Conservation (phyloP, 2,329 filamentous ascomycete genomes). For the Cladosporium sp. region DNA sequence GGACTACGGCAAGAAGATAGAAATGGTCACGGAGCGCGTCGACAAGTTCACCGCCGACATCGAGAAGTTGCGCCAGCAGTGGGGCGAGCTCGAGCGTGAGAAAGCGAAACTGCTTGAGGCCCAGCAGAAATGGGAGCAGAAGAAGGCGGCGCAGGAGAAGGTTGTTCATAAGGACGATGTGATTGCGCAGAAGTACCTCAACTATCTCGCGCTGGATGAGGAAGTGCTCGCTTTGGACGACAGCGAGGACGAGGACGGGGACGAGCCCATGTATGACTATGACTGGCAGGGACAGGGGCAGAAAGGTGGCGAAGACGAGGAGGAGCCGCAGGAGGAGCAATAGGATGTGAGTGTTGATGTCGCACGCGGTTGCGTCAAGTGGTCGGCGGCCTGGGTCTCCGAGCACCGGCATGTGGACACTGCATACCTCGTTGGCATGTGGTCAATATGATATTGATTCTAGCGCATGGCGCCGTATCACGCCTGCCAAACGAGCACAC, state of each 20-base stretch:
- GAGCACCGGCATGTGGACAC: neutral
- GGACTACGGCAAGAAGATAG: neutral
- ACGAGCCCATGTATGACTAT: neutral
- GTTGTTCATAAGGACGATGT: slow-evolving; percentile 1
- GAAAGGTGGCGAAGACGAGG: neutral
- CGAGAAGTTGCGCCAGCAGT: slow-evolving; percentile 7
- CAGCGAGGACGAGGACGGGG: slow-evolving; percentile 2
- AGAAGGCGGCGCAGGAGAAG: neutral
- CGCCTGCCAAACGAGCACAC: too few species aligned
- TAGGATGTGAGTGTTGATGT: neutral
- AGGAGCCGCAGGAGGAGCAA: neutral
- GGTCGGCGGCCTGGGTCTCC: neutral
- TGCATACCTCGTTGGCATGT: neutral
- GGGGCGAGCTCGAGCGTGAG: slow-evolving; percentile 12
- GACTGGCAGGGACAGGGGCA: neutral
- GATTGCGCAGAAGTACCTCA: neutral
- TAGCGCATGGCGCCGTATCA: neutral
- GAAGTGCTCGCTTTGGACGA: slow-evolving; percentile 10
- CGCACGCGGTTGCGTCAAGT: neutral
- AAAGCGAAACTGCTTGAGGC: neutral
- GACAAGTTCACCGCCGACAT: slow-evolving; percentile 2
- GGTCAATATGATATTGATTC: neutral
- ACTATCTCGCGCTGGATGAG: neutral
- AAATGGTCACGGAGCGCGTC: slow-evolving; percentile 7
- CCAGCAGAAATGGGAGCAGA: slow-evolving; percentile 2